These are phyloP conservation scores for Lentinula detonsa DNA, from an alignment of 768 basidiomycete species.

Conservation along the genomic window DNA sequence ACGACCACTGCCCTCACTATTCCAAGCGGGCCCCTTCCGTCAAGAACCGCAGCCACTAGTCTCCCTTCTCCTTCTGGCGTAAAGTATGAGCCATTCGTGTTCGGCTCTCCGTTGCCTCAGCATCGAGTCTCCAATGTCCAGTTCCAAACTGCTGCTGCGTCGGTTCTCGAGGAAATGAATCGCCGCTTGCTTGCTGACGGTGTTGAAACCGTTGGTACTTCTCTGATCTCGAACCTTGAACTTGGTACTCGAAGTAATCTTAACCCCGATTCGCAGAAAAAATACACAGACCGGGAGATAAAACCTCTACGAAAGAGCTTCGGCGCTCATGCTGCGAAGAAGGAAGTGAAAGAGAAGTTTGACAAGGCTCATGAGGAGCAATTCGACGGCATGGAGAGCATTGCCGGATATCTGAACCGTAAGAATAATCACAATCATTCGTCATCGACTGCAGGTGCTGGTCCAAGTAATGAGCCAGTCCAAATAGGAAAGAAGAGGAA, in stretches of 20 bases:
- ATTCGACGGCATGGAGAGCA: slow-evolving; percentile 77
- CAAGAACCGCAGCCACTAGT: too few species aligned
- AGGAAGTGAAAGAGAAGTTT: slow-evolving; percentile 36
- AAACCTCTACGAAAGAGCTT: slow-evolving; percentile 23
- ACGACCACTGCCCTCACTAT: not conserved
- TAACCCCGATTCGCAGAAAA: not conserved
- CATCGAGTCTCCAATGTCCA: slow-evolving; percentile 58
- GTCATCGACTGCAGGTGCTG: not conserved
- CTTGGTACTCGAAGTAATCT: slow-evolving; percentile 15
- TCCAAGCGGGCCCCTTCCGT: not conserved
- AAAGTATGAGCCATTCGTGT: slow-evolving; percentile 53
- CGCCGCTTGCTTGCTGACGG: slow-evolving; percentile 55
- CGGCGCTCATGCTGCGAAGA: slow-evolving; percentile 4
- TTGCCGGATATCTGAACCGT: slow-evolving; percentile 36
- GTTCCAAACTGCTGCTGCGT: slow-evolving; percentile 61
- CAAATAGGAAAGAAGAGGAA: slow-evolving; percentile 39
- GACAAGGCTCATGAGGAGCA: slow-evolving; percentile 57
- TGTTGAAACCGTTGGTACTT: slow-evolving; percentile 38
- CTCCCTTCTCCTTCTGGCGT: not conserved
- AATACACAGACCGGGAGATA: slow-evolving; percentile 18
- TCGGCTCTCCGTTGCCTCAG: slow-evolving; percentile 69
- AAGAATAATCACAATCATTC: slow-evolving; percentile 16
- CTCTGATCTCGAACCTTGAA: slow-evolving; percentile 38
- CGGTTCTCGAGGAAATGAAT: slow-evolving; percentile 81
- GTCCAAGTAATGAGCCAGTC: slow-evolving; percentile 15